These are phyloP conservation scores for Yamadazyma nakazawae DNA, from an alignment of 805 yeast species.

Conservation along the genomic window DNA sequence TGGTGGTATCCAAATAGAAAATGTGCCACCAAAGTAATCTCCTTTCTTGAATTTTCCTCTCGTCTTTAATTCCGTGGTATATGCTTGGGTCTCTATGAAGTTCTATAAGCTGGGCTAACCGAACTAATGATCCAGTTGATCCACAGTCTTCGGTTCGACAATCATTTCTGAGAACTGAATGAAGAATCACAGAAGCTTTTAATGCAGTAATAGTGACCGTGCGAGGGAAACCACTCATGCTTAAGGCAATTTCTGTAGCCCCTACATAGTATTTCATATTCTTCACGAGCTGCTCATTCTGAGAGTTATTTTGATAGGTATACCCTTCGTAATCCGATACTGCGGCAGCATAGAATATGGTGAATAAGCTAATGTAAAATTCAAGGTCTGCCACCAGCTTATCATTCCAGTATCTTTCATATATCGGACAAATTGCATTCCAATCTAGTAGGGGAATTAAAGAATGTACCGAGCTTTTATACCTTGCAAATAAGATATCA, in stretches of 20 bases:
- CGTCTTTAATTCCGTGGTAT: slow-evolving; percentile 8
- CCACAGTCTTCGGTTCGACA: slow-evolving; percentile 15
- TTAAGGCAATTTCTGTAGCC: slow-evolving; percentile 13
- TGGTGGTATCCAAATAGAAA: slow-evolving; percentile 12
- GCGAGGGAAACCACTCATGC: slow-evolving; percentile 12
- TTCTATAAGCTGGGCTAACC: slow-evolving; percentile 13
- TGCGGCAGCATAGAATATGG: slow-evolving; percentile 15
- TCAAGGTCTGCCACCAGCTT: slow-evolving; percentile 4
- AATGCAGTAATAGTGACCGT: slow-evolving; percentile 11
- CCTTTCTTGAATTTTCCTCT: slow-evolving; percentile 6
- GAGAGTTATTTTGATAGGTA: background rate
- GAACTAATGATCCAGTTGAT: slow-evolving; percentile 10
- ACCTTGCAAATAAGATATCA: slow-evolving; percentile 12
- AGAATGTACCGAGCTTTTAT: slow-evolving; percentile 12
- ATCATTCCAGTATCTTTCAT: slow-evolving; percentile 11
- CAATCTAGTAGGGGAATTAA: slow-evolving; percentile 13
- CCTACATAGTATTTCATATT: slow-evolving; percentile 13
- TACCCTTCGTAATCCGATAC: slow-evolving; percentile 14
- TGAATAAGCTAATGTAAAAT: slow-evolving; percentile 9
- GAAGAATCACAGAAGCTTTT: slow-evolving; percentile 12
- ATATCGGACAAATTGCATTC: slow-evolving; percentile 7
- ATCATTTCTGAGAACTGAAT: slow-evolving; percentile 12
- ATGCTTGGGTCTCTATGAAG: slow-evolving; percentile 13
- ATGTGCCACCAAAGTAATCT: slow-evolving; percentile 16
- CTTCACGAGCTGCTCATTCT: slow-evolving; percentile 2